phyloP scores from a whole-genome alignment of 2,329 filamentous ascomycete genomes.

The Ceratocystis cacaofunesta region DNA sequence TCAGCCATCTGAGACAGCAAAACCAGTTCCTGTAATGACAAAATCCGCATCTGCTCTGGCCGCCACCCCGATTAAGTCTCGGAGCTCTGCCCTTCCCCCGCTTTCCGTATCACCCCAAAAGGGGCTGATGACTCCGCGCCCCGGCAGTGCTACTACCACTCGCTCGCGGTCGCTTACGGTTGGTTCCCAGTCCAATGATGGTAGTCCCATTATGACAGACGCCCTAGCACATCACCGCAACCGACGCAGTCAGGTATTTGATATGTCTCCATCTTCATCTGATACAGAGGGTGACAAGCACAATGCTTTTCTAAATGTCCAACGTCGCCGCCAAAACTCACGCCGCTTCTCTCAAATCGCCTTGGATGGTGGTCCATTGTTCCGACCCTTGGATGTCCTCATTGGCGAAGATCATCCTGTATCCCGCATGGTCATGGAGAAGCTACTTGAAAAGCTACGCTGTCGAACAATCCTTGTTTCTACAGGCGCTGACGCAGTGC shows the following conservation, averaged over 20 bases:
- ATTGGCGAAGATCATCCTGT: constrained; percentile 98
- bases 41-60: constrained; percentile 43
- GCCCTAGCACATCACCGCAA: constrained; percentile 67
- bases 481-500: constrained; percentile 80
- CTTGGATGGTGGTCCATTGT: constrained; percentile 63
- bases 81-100: constrained; percentile 36
- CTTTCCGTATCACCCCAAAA: constrained; percentile 50
- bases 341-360: constrained; percentile 83
- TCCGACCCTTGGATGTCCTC: constrained; percentile 80
- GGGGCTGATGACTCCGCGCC: constrained; percentile 42
- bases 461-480: constrained; percentile 86
- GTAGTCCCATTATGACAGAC: constrained; percentile 56
- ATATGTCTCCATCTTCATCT: constrained; percentile 92
- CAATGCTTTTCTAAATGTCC: constrained; percentile 79
- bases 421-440: constrained; percentile 97
- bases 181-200: constrained; percentile 89
- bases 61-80: constrained; percentile 42
- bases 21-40: constrained; percentile 37
- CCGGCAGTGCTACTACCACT: constrained; percentile 41
- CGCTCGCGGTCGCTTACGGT: constrained; percentile 81
- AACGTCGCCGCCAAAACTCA: constrained; percentile 89
- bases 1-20: constrained; percentile 8
- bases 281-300: constrained; percentile 92
- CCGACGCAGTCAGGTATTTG: constrained; percentile 83
- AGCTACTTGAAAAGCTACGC: constrained; percentile 82